These are phyloP conservation scores for Hypocreales sp. DNA, from an alignment of 2,329 filamentous ascomycete genomes.

Conservation along the genomic window DNA sequence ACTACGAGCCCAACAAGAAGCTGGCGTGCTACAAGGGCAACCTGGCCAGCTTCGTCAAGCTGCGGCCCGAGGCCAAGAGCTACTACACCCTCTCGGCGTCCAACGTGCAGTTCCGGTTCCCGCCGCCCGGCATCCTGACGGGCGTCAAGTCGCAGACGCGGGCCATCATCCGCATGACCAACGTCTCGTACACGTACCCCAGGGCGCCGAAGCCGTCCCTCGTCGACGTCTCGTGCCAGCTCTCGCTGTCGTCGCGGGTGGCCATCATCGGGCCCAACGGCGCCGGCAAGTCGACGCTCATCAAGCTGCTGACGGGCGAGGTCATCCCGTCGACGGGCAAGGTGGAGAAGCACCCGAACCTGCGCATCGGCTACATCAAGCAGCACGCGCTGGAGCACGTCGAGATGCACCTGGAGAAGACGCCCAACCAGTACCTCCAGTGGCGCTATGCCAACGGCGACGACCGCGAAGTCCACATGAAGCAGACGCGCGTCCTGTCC, in stretches of 20 bases:
- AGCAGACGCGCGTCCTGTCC: slow-evolving; percentile 86
- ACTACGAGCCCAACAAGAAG: slow-evolving; percentile 95
- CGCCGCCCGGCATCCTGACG: slow-evolving; percentile 80
- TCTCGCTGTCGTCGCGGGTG: slow-evolving; percentile 79
- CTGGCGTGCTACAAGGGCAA: slow-evolving; percentile 75
- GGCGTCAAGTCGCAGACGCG: slow-evolving; percentile 93
- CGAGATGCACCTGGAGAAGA: slow-evolving; percentile 99
- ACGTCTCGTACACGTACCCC: slow-evolving; percentile 90
- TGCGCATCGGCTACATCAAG: slow-evolving; percentile 99
- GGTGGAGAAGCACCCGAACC: slow-evolving; percentile 96
- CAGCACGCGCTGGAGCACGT: slow-evolving; percentile 98
- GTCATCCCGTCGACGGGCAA: slow-evolving; percentile 67
- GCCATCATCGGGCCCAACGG: slow-evolving; percentile 96
- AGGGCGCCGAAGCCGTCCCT: slow-evolving; percentile 77
- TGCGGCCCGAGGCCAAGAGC: slow-evolving; percentile 87
- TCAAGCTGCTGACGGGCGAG: slow-evolving; percentile 93
- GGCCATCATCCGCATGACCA: slow-evolving; percentile 87
- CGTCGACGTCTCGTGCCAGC: slow-evolving; percentile 68
- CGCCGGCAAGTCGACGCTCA: slow-evolving; percentile 94
- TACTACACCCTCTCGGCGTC: slow-evolving; percentile 92
- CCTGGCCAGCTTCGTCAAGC: slow-evolving; percentile 67
- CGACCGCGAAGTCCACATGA: slow-evolving; percentile 92
- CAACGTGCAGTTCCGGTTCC: slow-evolving; percentile 94
- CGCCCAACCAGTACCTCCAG: slow-evolving; percentile 94
- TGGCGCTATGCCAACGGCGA: slow-evolving; percentile 98